Percentiles rank a stretch among this genome's conserved stretches.
These are phyloP conservation scores for Lactarius trivialis DNA, from an alignment of 768 basidiomycete species.

Conservation along the genomic window DNA sequence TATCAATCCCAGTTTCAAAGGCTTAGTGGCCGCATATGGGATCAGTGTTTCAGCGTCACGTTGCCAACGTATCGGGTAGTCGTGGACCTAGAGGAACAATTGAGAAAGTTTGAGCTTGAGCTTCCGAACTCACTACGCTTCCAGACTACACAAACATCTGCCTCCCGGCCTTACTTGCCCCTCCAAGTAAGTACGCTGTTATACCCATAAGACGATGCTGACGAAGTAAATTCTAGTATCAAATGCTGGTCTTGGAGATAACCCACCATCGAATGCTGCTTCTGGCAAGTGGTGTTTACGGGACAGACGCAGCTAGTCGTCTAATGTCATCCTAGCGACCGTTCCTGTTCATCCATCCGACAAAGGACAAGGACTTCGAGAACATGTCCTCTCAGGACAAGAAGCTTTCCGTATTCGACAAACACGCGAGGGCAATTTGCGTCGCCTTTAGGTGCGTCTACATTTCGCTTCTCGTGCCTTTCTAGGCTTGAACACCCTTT, in stretches of 20 bases:
- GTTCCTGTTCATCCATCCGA: conserved; percentile 21
- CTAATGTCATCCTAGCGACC: conserved; percentile 16
- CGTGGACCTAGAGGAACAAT: conserved; percentile 23
- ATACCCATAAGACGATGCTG: neutral
- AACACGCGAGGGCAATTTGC: conserved; percentile 19
- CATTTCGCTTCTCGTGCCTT: neutral
- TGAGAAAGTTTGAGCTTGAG: conserved; percentile 23
- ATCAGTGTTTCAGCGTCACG: conserved; percentile 23
- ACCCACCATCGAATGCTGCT: conserved; percentile 13
- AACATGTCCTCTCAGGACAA: conserved; percentile 11
- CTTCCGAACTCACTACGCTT: conserved; percentile 21
- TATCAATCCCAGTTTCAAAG: conserved; percentile 12
- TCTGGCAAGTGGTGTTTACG: conserved; percentile 13
- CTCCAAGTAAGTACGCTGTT: conserved; percentile 15
- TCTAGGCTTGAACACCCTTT: neutral
- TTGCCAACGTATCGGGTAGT: conserved; percentile 24
- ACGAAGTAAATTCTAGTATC: conserved; percentile 11
- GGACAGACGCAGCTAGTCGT: neutral
- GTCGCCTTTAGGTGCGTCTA: conserved; percentile 13
- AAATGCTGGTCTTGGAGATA: conserved; percentile 16
- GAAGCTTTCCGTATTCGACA: conserved; percentile 16
- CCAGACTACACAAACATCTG: conserved; percentile 18
- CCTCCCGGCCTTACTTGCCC: conserved; percentile 21
- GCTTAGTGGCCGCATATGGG: conserved; percentile 23
- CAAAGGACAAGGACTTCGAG: conserved; percentile 13